phyloP scores from a whole-genome alignment of 1,284 basidiomycete species.

The Megacollybia platyphylla region DNA sequence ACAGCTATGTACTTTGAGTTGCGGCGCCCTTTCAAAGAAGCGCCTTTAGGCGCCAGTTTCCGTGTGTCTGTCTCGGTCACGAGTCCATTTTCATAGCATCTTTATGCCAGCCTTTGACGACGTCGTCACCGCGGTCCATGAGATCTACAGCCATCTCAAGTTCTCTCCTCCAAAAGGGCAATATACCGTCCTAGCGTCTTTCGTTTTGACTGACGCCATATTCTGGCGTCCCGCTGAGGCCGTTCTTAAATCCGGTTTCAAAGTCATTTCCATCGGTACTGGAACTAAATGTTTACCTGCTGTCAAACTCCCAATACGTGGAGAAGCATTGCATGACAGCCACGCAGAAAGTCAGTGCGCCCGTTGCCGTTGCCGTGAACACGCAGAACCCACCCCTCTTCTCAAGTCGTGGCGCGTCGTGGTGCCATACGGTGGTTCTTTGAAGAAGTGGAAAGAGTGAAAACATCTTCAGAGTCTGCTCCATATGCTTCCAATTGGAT shows the following conservation, averaged over 20 bases:
- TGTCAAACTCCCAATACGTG: constrained; percentile 46
- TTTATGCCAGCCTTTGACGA: constrained; percentile 6
- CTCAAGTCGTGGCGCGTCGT: constrained; percentile 57
- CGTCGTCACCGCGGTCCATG: constrained; percentile 21
- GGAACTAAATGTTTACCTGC: constrained; percentile 83
- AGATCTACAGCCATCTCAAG: constrained; percentile 27
- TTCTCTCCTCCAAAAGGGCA: constrained; percentile 37
- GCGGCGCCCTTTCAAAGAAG: too few species aligned
- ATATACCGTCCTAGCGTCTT: constrained; percentile 49
- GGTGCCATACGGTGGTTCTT: constrained; percentile 75
- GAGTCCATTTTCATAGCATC: too few species aligned
- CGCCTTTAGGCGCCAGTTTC: too few species aligned
- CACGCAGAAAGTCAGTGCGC: constrained; percentile 59
- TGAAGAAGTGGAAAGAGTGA: constrained; percentile 42
- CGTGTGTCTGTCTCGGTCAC: too few species aligned
- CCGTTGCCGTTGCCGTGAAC: too few species aligned
- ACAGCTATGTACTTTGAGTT: too few species aligned
- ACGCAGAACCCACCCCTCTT: too few species aligned
- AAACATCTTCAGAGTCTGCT: constrained; percentile 1
- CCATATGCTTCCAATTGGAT: constrained; percentile 31
- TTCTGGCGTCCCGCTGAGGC: neutral
- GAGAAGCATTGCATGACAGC: constrained; percentile 78
- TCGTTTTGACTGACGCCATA: constrained; percentile 25
- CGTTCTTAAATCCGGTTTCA: constrained; percentile 10
- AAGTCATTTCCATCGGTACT: constrained; percentile 65